Conservation (phyloP, 1,284 basidiomycete species). For the Peniophora sp. region DNA sequence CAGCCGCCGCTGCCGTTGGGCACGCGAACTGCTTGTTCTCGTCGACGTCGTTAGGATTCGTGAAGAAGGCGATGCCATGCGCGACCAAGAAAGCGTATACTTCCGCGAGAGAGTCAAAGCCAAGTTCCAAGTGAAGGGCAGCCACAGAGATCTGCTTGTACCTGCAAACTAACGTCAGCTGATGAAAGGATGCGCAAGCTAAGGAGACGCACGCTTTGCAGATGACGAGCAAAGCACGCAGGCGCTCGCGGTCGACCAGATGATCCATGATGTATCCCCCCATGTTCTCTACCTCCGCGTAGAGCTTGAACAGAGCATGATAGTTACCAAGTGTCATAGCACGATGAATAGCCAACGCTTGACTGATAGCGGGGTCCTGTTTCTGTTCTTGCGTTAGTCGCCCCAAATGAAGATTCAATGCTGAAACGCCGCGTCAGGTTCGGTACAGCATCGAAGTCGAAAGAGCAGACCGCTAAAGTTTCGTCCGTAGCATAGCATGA, state of each 20-base stretch:
- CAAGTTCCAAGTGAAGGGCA: constrained; percentile 78
- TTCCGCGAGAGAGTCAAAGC: constrained; percentile 65
- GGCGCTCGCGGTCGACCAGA: constrained; percentile 89
- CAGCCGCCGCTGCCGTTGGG: constrained; percentile 43
- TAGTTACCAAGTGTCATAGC: constrained; percentile 92
- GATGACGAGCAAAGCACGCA: constrained; percentile 83
- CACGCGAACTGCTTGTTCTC: constrained; percentile 60
- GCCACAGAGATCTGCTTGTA: constrained; percentile 73
- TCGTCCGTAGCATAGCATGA: constrained; percentile 91
- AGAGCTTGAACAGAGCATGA: constrained; percentile 84
- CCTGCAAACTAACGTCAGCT: constrained; percentile 32
- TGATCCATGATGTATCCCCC: constrained; percentile 99
- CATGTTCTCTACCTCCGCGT: constrained; percentile 89
- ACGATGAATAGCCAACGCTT: constrained; percentile 86
- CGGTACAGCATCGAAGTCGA: too few species aligned
- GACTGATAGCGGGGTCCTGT: constrained; percentile 69
- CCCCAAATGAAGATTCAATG: constrained; percentile 93
- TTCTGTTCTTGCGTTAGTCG: constrained; percentile 91
- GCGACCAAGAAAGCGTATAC: constrained; percentile 66
- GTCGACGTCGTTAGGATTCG: constrained; percentile 53
- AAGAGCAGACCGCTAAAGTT: constrained; percentile 75
- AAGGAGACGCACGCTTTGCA: constrained; percentile 73
- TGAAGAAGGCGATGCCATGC: constrained; percentile 67
- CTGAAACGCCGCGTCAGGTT: constrained; percentile 34
- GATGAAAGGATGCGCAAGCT: not conserved